These are phyloP conservation scores for Sungouiozyma ichnusensis DNA, from an alignment of 805 yeast species.

Conservation along the genomic window DNA sequence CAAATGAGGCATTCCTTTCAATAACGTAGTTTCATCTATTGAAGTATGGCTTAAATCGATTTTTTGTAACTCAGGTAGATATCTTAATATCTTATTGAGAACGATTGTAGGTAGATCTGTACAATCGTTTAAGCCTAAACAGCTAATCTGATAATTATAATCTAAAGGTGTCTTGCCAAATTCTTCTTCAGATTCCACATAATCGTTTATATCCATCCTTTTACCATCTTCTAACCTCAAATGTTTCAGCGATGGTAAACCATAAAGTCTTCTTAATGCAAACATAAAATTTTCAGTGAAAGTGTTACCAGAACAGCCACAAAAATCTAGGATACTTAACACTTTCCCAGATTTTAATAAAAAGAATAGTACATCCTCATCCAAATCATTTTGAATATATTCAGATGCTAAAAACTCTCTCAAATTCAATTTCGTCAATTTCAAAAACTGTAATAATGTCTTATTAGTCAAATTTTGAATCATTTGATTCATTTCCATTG, in stretches of 20 bases:
- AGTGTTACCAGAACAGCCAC: conserved; percentile 66
- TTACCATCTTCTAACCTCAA: neutral
- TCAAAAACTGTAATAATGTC: conserved; percentile 56
- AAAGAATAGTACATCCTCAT: conserved; percentile 32
- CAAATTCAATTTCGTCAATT: conserved; percentile 49
- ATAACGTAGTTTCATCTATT: conserved; percentile 52
- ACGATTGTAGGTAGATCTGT: conserved; percentile 57
- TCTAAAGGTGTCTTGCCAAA: conserved; percentile 16
- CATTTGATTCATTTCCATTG: conserved; percentile 81
- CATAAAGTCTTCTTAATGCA: conserved; percentile 21
- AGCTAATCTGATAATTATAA: conserved; percentile 25
- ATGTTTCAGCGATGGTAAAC: neutral
- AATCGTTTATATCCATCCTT: conserved; percentile 5
- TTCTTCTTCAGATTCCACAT: conserved; percentile 1
- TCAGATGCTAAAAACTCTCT: conserved; percentile 77
- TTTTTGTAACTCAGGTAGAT: conserved; percentile 54
- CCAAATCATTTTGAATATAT: conserved; percentile 74
- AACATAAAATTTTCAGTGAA: conserved; percentile 50
- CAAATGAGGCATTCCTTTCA: conserved; percentile 40
- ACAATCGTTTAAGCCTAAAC: conserved; percentile 79
- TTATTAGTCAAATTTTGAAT: conserved; percentile 79
- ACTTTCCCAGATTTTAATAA: conserved; percentile 25
- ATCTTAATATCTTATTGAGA: conserved; percentile 33
- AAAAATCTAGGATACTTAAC: conserved; percentile 69
- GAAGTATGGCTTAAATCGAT: conserved; percentile 77